Evolutionary conservation across 306 rosid species (phyloP), one percentile per base, ranked within the genome.

Genomic region (Clitoria ternatea): DNA sequence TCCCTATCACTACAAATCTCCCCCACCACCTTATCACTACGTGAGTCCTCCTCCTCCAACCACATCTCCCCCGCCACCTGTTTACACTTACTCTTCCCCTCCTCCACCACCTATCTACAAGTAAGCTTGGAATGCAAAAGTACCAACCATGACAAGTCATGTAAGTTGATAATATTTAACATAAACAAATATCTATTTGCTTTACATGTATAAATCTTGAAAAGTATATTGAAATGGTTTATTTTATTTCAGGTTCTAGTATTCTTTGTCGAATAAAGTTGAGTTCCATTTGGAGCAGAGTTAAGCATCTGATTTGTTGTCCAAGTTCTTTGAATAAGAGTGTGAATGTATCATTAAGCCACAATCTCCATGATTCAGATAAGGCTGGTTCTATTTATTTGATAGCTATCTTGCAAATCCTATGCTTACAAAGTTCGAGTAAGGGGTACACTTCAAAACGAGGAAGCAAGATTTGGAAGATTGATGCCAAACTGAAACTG

Each of bases 21-120:
- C 64, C 7, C 64, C 64, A 30, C 64, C 64, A 26, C 37, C 62
- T 6, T 55, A 55, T 29, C 4, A 6, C 23, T 55, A 55, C 40
- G 35, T 26, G 40, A 27, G 40, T 7, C 62, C 62, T 8, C 62
- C 62, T 5, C 61, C 61, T 2, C 62, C 62, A 57, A 27, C 64
- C 24, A 57, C 30, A 22, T 57, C 64, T 15, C 62, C 62, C 1
- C 64, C 64, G 15, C 64, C 64, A 32, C 64, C 64, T 1, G 23
- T 5, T 14, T 27, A 54, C 61, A 6, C 2, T 5, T 54, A 54
- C n/a, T 10, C 61, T 54, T 57, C 64, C 12, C 64, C 64, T 30
- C 43, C 64, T 30, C 43, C 64, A 4, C 64, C 64, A 30, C 64
- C 64, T 6, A 57, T 17, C 64, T 57, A 59, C 44, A 33, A 59